These are phyloP conservation scores for Larix sibirica DNA, from an alignment of 83 land plant species.

Conservation along the genomic window DNA sequence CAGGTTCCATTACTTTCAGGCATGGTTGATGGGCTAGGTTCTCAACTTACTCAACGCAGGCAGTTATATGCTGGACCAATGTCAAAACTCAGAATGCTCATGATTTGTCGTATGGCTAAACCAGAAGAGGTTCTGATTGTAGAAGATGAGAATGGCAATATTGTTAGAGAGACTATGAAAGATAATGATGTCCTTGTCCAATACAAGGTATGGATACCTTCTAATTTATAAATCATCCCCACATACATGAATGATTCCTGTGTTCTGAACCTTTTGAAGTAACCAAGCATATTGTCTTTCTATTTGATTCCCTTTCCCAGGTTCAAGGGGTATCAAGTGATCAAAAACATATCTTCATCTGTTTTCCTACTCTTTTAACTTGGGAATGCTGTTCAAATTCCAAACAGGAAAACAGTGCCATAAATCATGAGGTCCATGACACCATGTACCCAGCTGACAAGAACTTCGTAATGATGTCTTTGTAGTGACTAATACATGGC, in stretches of 20 bases:
- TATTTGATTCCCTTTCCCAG: no score
- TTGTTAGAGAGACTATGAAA: constrained; percentile 99
- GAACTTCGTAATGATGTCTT: no score
- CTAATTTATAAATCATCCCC: not conserved
- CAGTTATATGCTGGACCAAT: constrained; percentile 82
- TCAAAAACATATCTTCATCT: no score
- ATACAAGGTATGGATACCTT: constrained; percentile 71
- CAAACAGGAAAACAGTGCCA: no score
- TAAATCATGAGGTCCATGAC: no score
- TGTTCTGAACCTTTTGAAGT: no score
- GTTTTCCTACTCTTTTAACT: no score
- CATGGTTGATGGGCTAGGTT: constrained; percentile 81
- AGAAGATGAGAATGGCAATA: constrained; percentile 99
- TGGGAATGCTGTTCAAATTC: no score
- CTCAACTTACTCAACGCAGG: constrained; percentile 65
- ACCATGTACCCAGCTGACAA: no score
- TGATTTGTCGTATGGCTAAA: constrained; percentile 99
- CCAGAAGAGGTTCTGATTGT: constrained; percentile 99
- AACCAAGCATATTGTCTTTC: not conserved
- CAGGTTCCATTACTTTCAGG: constrained; percentile 58
- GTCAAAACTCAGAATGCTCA: constrained; percentile 90
- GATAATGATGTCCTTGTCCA: constrained; percentile 99
- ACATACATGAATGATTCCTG: no score
- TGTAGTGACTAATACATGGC: no score
- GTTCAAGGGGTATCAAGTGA: no score